Evolutionary conservation across 306 rosid species (phyloP).

Genomic region (Lagenaria siceraria): DNA sequence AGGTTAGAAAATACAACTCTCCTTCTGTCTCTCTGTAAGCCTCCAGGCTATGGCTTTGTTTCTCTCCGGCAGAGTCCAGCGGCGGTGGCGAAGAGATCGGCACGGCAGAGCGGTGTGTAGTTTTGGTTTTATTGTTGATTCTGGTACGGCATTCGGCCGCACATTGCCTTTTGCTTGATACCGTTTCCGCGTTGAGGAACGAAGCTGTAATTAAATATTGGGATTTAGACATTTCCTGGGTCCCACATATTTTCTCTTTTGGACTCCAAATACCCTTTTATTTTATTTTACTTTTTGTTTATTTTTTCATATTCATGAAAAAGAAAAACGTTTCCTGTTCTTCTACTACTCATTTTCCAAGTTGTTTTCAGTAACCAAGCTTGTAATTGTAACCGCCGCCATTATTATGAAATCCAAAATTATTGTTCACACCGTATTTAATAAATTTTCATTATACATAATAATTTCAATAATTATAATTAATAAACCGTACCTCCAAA

Average conservation of each 20-base stretch:
- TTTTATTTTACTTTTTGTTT: neutral
- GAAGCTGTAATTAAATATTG: neutral
- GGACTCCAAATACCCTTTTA: neutral
- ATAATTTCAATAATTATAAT: too few relatives aligned
- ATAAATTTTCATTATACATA: too few relatives aligned
- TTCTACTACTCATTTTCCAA: neutral
- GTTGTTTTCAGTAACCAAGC: neutral
- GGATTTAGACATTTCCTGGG: neutral
- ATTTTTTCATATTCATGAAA: neutral
- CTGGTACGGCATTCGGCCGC: slow-evolving; percentile 3
- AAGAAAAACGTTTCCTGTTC: neutral
- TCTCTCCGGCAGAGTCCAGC: neutral
- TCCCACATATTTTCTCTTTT: neutral
- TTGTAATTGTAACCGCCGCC: neutral
- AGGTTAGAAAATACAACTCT: neutral
- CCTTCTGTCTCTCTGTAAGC: neutral
- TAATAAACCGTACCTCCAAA: too few relatives aligned
- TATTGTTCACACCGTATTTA: too few relatives aligned
- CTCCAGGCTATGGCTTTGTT: neutral
- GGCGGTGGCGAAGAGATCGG: neutral
- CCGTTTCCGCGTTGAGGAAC: neutral
- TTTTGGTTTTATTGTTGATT: neutral
- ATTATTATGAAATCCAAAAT: neutral
- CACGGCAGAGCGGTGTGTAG: neutral
- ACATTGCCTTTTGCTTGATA: neutral